Percentiles rank a stretch among this genome's conserved stretches.
Conservation (phyloP, 768 basidiomycete genomes). For the Coprinopsis strossmayeri region DNA sequence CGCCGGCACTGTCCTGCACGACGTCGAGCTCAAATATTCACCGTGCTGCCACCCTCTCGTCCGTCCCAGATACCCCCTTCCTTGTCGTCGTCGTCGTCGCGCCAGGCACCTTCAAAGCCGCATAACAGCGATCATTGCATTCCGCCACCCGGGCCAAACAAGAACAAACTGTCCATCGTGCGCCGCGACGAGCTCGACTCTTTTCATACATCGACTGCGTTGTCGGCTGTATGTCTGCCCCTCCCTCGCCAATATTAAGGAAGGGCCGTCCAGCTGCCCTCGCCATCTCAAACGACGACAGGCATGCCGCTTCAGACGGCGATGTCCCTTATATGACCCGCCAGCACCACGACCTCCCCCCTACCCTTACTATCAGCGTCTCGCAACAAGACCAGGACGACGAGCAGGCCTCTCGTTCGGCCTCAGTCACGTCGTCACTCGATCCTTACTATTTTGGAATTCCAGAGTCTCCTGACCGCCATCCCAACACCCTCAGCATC, state of each 20-base stretch:
- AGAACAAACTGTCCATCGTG: background rate
- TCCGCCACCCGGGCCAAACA: conserved; percentile 6
- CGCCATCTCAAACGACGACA: conserved; percentile 35
- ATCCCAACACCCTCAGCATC: conserved; percentile 32
- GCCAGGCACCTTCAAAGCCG: background rate
- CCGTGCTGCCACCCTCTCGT: background rate
- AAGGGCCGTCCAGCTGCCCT: conserved; percentile 49
- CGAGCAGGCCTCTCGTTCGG: conserved; percentile 51
- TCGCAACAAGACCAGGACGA: conserved; percentile 39
- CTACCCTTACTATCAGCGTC: conserved; percentile 42
- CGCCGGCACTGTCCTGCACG: too few relatives aligned
- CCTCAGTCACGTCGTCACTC: conserved; percentile 72
- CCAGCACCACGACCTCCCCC: background rate
- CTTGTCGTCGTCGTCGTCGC: conserved; percentile 5
- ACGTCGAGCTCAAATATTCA: too few relatives aligned
- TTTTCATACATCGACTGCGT: conserved; percentile 13
- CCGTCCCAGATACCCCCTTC: conserved; percentile 1
- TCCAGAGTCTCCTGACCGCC: conserved; percentile 55
- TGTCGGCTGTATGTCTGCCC: conserved; percentile 31
- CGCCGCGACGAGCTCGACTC: conserved; percentile 5
- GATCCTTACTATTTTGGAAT: conserved; percentile 87
- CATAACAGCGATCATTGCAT: background rate
- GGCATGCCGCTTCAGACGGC: conserved; percentile 30
- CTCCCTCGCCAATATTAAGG: conserved; percentile 33
- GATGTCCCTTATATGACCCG: conserved; percentile 14